Evolutionary conservation across 2,329 filamentous ascomycete genomes (phyloP).

Genomic region (Clonostachys byssicola): DNA sequence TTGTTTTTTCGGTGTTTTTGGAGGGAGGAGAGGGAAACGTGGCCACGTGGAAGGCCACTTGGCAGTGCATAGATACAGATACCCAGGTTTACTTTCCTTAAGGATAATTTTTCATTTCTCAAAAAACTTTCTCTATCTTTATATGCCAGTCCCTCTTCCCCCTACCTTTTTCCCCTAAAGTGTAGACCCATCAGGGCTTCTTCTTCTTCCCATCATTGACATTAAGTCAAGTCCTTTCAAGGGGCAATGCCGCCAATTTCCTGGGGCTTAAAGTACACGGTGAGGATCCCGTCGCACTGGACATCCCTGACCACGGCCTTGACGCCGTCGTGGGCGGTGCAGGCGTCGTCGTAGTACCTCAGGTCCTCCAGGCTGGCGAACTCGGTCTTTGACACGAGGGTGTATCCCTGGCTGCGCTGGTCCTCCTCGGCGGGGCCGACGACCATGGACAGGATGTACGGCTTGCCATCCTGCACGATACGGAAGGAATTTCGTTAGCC

Average conservation of each 20-base stretch:
- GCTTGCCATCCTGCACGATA: constrained; percentile 57
- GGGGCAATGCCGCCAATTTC: constrained; percentile 5
- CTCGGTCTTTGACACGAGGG: constrained; percentile 56
- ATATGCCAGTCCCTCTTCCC: neutral
- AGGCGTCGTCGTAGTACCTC: constrained; percentile 61
- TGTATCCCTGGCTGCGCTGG: constrained; percentile 61
- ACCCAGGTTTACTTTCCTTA: too few species aligned
- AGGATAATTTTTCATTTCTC: neutral
- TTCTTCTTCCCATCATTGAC: neutral
- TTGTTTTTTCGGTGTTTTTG: too few species aligned
- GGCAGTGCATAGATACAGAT: too few species aligned
- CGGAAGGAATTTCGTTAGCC: too few species aligned
- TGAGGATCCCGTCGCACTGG: constrained; percentile 27
- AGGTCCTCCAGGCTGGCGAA: constrained; percentile 65
- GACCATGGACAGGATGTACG: constrained; percentile 59
- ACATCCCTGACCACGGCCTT: constrained; percentile 19
- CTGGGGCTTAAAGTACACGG: constrained; percentile 32
- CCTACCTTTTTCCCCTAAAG: too few species aligned
- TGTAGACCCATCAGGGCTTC: neutral
- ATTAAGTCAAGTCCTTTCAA: neutral
- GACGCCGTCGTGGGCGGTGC: constrained; percentile 39
- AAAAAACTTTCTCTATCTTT: neutral
- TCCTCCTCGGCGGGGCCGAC: constrained; percentile 52
- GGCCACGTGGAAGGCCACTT: too few species aligned
- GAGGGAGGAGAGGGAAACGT: too few species aligned